Evolutionary conservation across 2,329 filamentous ascomycete species (phyloP).

Genomic region (Hirsutella thompsonii): DNA sequence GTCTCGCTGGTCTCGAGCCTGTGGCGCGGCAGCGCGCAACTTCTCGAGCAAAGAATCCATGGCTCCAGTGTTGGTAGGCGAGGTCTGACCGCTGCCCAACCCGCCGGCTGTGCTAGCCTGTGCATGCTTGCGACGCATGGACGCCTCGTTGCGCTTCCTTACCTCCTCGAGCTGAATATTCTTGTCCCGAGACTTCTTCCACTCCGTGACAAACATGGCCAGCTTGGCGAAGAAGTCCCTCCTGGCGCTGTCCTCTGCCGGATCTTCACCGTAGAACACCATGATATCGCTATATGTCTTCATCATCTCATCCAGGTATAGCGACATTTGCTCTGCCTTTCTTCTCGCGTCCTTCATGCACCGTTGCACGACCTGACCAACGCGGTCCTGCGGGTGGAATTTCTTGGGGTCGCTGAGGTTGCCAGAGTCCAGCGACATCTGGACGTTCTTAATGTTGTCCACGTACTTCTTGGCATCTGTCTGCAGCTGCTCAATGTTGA

Average conservation of each 20-base stretch:
- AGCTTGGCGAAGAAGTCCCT: constrained; percentile 94
- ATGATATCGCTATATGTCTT: constrained; percentile 91
- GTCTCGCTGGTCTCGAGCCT: constrained; percentile 80
- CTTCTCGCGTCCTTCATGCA: constrained; percentile 93
- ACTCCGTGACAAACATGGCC: constrained; percentile 78
- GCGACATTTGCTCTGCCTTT: constrained; percentile 89
- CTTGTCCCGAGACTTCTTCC: constrained; percentile 94
- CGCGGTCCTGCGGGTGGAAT: constrained; percentile 94
- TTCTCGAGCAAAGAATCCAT: constrained; percentile 97
- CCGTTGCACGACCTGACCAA: constrained; percentile 80
- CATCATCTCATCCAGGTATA: constrained; percentile 88
- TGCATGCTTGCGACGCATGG: constrained; percentile 82
- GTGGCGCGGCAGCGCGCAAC: constrained; percentile 80
- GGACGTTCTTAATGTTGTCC: constrained; percentile 86
- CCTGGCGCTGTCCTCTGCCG: constrained; percentile 79
- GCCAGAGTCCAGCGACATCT: constrained; percentile 80
- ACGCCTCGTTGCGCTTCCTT: constrained; percentile 74
- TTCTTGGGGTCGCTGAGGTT: constrained; percentile 94
- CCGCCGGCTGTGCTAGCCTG: constrained; percentile 42
- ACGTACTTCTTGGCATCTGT: constrained; percentile 85
- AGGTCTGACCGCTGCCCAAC: constrained; percentile 34
- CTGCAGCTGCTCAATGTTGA: constrained; percentile 88
- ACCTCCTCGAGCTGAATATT: constrained; percentile 74
- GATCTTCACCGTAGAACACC: constrained; percentile 92
- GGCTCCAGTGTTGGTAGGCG: constrained; percentile 67